These are phyloP conservation scores for Sporothrix schenckii DNA, from an alignment of 2,329 filamentous ascomycete species.

Conservation along the genomic window DNA sequence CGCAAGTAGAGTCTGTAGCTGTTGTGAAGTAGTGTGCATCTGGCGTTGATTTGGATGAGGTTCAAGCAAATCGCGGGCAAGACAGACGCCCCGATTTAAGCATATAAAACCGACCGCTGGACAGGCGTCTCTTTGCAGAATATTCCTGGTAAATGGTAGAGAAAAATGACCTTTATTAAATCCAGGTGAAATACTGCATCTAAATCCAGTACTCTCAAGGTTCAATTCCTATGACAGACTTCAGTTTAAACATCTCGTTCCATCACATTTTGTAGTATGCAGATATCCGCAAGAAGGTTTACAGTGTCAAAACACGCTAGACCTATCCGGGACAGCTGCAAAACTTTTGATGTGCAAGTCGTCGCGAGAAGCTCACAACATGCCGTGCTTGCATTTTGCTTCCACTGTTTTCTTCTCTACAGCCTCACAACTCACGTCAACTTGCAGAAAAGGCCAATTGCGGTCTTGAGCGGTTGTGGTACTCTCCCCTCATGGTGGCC, in stretches of 20 bases:
- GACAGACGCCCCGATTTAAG: conserved; percentile 20
- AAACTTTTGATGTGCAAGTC: conserved; percentile 25
- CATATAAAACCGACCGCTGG: background rate
- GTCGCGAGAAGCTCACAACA: conserved; percentile 7
- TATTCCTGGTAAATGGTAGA: background rate
- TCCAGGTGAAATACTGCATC: too few relatives aligned
- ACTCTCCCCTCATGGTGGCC: conserved; percentile 14
- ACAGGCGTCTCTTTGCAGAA: background rate
- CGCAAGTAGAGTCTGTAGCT: background rate
- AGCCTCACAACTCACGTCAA: background rate
- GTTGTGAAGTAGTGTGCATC: background rate
- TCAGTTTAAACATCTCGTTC: background rate
- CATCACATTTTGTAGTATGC: background rate
- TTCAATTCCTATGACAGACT: background rate
- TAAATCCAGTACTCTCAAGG: background rate
- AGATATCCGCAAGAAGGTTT: background rate
- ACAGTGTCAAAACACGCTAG: conserved; percentile 13
- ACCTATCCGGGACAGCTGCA: conserved; percentile 26
- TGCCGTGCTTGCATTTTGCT: background rate
- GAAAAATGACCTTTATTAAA: too few relatives aligned
- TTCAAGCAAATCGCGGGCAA: background rate
- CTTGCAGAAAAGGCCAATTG: background rate
- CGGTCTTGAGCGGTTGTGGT: background rate
- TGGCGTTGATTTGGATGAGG: conserved; percentile 6
- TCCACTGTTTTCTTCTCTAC: background rate